phyloP scores from a whole-genome alignment of 306 rosid genomes.

The Sesbania bispinosa region DNA sequence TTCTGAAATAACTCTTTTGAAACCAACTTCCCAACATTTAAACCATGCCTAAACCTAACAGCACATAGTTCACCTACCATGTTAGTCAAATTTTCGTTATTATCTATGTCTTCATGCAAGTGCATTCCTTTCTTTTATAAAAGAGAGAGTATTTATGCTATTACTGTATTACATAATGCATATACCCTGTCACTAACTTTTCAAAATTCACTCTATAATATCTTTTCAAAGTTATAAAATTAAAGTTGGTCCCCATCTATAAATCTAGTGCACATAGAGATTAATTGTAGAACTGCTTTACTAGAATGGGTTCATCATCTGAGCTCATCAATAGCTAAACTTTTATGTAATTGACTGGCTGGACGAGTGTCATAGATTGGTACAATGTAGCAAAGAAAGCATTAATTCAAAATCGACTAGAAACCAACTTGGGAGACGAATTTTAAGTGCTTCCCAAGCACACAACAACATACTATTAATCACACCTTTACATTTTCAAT shows the following conservation, averaged over 20 bases:
- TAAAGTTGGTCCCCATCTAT: not conserved
- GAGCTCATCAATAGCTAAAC: not conserved
- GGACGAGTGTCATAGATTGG: too few species aligned
- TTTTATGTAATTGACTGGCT: not conserved
- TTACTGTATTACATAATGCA: too few species aligned
- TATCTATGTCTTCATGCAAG: not conserved
- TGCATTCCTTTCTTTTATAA: too few species aligned
- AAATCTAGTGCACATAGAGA: not conserved
- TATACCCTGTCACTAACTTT: too few species aligned
- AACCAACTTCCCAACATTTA: not conserved
- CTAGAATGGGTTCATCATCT: not conserved
- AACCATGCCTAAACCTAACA: not conserved
- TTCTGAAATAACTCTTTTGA: not conserved
- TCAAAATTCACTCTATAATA: too few species aligned
- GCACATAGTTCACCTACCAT: not conserved
- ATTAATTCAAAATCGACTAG: slow-evolving; percentile 11
- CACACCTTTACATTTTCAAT: not conserved
- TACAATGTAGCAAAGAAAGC: not conserved
- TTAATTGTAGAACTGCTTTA: not conserved
- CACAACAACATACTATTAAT: slow-evolving; percentile 2
- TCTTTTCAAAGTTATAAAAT: not conserved
- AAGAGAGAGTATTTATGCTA: too few species aligned
- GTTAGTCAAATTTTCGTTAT: not conserved
- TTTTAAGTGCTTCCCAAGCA: slow-evolving; percentile 10
- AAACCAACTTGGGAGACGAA: not conserved